Percentiles rank a stretch among this genome's conserved stretches.
These are phyloP conservation scores for Euphorbia pulcherrima DNA, from an alignment of 345 rosid genomes.

Conservation along the genomic window DNA sequence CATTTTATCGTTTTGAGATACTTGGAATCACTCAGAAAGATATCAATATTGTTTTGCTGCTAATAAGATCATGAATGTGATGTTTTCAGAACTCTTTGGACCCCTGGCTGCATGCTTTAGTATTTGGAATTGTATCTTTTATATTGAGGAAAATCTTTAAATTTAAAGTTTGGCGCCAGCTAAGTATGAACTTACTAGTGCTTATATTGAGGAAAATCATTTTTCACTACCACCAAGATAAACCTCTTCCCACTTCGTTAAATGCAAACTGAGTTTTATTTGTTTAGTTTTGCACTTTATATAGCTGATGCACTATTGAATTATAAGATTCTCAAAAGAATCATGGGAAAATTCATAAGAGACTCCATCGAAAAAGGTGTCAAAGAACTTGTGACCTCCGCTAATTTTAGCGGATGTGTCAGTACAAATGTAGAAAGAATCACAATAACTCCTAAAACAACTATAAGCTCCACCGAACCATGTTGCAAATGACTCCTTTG, in stretches of 20 bases:
- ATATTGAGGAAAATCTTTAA: constrained; percentile 40
- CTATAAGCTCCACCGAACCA: constrained; percentile 16
- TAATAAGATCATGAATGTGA: constrained; percentile 3
- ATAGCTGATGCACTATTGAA: no score
- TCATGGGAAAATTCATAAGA: constrained; percentile 58
- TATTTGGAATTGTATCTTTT: constrained; percentile 46
- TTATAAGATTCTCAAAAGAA: constrained; percentile 47
- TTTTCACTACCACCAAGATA: no score
- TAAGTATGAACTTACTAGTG: no score
- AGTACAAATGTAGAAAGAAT: constrained; percentile 73
- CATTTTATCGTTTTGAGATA: no score
- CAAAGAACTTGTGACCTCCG: constrained; percentile 66
- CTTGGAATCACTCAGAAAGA: no score
- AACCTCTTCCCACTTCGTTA: no score
- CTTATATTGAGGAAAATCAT: no score
- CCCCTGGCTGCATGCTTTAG: constrained; percentile 66
- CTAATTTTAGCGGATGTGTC: constrained; percentile 76
- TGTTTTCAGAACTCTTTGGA: constrained; percentile 72
- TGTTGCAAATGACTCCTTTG: constrained; percentile 49
- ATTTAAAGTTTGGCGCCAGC: constrained; percentile 42
- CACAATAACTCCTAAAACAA: constrained; percentile 47
- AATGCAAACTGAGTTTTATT: no score
- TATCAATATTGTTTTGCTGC: no score
- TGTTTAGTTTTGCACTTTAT: no score
- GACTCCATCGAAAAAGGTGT: constrained; percentile 63